phyloP scores from a whole-genome alignment of 2,329 filamentous ascomycete species.

The Microthyrium microscopicum region DNA sequence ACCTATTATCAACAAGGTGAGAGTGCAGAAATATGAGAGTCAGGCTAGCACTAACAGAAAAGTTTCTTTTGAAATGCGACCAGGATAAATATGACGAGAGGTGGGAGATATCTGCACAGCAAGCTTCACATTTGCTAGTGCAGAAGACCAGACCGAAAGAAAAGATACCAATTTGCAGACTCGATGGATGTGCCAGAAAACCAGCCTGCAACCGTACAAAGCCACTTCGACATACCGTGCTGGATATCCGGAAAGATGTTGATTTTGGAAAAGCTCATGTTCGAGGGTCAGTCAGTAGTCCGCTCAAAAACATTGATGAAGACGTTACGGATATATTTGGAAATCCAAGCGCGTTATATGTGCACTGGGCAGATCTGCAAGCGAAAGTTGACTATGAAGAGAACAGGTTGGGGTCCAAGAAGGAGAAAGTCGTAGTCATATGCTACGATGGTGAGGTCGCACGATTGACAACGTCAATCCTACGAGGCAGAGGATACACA shows the following conservation, averaged over 20 bases:
- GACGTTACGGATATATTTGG: neutral
- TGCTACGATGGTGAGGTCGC: slow-evolving; percentile 6
- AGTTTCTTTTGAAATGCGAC: slow-evolving; percentile 35
- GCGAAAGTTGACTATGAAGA: neutral
- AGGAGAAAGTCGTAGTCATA: slow-evolving; percentile 1
- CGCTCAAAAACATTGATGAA: slow-evolving; percentile 2
- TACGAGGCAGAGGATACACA: neutral
- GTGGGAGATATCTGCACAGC: slow-evolving; percentile 31
- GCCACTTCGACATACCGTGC: neutral
- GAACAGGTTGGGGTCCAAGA: neutral
- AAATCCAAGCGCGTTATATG: neutral
- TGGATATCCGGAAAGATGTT: slow-evolving; percentile 3
- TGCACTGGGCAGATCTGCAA: slow-evolving; percentile 2
- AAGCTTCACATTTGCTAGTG: neutral
- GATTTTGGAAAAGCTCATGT: slow-evolving; percentile 5
- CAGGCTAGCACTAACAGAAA: slow-evolving; percentile 34
- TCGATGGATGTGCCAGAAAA: neutral
- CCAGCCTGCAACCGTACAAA: slow-evolving; percentile 1
- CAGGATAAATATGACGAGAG: slow-evolving; percentile 37
- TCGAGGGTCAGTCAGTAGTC: slow-evolving; percentile 1
- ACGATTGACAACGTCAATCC: neutral
- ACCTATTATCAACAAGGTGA: slow-evolving; percentile 30
- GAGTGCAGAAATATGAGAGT: slow-evolving; percentile 27
- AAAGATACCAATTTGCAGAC: neutral
- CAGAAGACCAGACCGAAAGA: neutral